Conservation (phyloP, 371 early-diverging fungal genomes). For the Entomophthora muscae region DNA sequence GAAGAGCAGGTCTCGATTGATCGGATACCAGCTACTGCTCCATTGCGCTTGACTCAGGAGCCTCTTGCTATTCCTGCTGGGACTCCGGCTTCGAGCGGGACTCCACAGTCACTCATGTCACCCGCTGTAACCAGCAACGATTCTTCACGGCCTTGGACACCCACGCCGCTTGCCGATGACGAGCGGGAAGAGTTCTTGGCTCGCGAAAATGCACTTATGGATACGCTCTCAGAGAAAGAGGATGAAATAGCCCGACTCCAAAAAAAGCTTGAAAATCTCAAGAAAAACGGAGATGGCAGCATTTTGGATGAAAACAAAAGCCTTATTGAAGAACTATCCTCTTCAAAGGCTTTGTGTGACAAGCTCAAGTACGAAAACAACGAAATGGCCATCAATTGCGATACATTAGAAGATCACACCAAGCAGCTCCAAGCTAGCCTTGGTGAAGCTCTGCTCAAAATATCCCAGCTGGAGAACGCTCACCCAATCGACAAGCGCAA, state of each 20-base stretch:
- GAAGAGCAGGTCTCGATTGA: conserved; percentile 48
- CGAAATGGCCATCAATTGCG: conserved; percentile 46
- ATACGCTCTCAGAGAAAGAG: conserved; percentile 67
- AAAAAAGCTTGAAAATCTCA: conserved; percentile 77
- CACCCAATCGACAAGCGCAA: conserved; percentile 22
- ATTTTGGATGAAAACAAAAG: conserved; percentile 22
- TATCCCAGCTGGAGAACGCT: not conserved
- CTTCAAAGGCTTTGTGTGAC: conserved; percentile 43
- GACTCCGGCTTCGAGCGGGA: conserved; percentile 10
- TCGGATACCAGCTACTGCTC: conserved; percentile 9
- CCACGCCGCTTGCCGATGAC: conserved; percentile 60
- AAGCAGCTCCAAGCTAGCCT: not conserved
- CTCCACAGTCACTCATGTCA: conserved; percentile 21
- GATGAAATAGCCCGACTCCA: conserved; percentile 16
- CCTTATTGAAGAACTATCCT: conserved; percentile 46
- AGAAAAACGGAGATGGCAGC: conserved; percentile 67
- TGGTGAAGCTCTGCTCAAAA: not conserved
- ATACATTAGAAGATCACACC: conserved; percentile 39
- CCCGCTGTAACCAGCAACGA: conserved; percentile 55
- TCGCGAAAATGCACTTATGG: conserved; percentile 84
- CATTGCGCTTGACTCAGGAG: conserved; percentile 7
- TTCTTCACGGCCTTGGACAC: conserved; percentile 48
- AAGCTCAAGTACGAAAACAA: conserved; percentile 64
- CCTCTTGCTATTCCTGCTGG: conserved; percentile 11
- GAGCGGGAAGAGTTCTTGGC: conserved; percentile 83